Evolutionary conservation across 1,284 basidiomycete species (phyloP).

Genomic region (Puccinia novopanici): DNA sequence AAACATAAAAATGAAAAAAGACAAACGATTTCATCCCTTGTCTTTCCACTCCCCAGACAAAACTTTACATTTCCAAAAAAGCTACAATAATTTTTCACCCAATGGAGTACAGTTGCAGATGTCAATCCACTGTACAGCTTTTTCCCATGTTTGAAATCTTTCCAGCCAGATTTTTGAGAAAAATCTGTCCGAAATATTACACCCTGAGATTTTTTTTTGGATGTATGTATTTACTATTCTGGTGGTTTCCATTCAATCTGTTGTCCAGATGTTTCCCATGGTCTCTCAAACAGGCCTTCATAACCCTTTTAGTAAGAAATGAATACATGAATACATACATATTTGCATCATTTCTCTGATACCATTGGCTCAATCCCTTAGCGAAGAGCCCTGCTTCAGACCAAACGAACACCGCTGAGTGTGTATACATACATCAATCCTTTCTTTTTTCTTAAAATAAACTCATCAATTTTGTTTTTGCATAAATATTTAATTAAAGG

Average conservation of each 20-base stretch:
- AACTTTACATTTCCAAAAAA: no score
- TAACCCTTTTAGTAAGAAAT: no score
- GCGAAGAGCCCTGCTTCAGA: no score
- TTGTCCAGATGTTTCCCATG: background rate
- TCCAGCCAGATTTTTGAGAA: background rate
- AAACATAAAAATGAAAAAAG: no score
- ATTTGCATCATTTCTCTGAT: background rate
- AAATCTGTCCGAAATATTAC: background rate
- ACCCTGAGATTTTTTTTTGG: background rate
- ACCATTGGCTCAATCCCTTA: background rate
- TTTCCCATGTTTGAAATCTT: constrained; percentile 5
- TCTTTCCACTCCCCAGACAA: no score
- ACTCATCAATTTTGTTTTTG: background rate
- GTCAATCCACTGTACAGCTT: no score
- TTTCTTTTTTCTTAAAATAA: background rate
- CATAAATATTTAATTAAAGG: background rate
- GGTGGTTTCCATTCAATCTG: background rate
- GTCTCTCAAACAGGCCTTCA: no score
- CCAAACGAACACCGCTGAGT: no score
- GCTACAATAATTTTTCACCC: no score
- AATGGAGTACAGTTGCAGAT: no score
- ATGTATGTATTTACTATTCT: background rate
- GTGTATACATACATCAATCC: no score
- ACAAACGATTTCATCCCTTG: no score
- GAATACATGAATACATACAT: background rate